These are phyloP conservation scores for Entrophospora sp. DNA, from an alignment of 192 early-diverging fungal species.

Conservation along the genomic window DNA sequence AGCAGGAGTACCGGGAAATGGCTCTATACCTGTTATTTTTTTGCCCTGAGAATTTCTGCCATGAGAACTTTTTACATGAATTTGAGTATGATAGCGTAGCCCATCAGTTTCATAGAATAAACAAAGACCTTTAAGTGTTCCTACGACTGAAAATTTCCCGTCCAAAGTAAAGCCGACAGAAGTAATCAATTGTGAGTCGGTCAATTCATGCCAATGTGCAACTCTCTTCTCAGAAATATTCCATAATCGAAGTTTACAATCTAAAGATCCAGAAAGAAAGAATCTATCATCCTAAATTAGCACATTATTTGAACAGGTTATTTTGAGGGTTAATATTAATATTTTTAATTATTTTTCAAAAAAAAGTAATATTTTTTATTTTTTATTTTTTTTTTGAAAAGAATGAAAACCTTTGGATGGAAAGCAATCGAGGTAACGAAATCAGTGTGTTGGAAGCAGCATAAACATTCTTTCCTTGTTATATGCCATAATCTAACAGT, in stretches of 20 bases:
- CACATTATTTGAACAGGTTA: no score
- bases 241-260: slow-evolving; percentile 75
- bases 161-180: slow-evolving; percentile 68
- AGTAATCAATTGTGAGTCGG: slow-evolving; percentile 63
- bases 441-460: slow-evolving; percentile 69
- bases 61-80: slow-evolving; percentile 55
- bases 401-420: slow-evolving; percentile 61
- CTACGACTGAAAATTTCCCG: slow-evolving; percentile 63
- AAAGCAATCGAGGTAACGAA: slow-evolving; percentile 73
- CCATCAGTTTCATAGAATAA: slow-evolving; percentile 79
- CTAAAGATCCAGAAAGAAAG: slow-evolving; percentile 73
- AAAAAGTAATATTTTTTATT: no score
- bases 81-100: slow-evolving; percentile 74
- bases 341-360: no score
- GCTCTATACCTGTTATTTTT: slow-evolving; percentile 79
- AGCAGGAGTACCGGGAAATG: slow-evolving; percentile 42
- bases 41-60: slow-evolving; percentile 51
- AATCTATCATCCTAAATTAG: slow-evolving; percentile 57
- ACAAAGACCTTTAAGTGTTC: slow-evolving; percentile 66
- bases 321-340: no score
- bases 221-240: slow-evolving; percentile 71
- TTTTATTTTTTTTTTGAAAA: no score
- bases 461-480: slow-evolving; percentile 60
- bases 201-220: slow-evolving; percentile 65
- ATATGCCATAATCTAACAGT: slow-evolving; percentile 84